Evolutionary conservation across 441 rosid genomes (phyloP).

Genomic region (Melastoma candidum): DNA sequence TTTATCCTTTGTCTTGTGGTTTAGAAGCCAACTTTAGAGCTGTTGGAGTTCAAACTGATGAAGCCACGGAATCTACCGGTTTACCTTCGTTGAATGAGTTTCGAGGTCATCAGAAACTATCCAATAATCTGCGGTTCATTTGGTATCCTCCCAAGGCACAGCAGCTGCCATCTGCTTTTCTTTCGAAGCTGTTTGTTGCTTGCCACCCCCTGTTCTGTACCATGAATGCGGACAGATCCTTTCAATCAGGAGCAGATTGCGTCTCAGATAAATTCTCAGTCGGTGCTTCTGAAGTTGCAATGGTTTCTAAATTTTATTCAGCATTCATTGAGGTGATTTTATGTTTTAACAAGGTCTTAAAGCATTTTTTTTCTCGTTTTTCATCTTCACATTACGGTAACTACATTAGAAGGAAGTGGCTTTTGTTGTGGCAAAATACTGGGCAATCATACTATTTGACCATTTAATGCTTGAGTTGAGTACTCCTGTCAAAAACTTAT

Average conservation of each 20-base stretch:
- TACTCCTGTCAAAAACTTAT: too few relatives aligned
- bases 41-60: conserved; percentile 63
- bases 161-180: conserved; percentile 35
- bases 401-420: neutral
- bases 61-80: conserved; percentile 13
- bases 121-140: conserved; percentile 43
- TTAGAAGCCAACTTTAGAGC: conserved; percentile 41
- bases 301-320: conserved; percentile 37
- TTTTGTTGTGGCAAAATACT: neutral
- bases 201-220: conserved; percentile 59
- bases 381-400: neutral
- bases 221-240: conserved; percentile 24
- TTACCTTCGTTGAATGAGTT: conserved; percentile 16
- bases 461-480: too few relatives aligned
- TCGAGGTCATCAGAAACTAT: conserved; percentile 26
- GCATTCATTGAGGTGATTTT: conserved; percentile 44
- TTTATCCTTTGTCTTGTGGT: conserved; percentile 14
- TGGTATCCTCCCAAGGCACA: conserved; percentile 46
- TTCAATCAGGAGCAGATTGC: conserved; percentile 20
- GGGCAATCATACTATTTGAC: too few relatives aligned
- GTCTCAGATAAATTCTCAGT: conserved; percentile 23
- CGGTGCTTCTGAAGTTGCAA: conserved; percentile 40
- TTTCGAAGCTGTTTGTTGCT: conserved; percentile 46
- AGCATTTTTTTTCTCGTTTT: conserved; percentile 5
- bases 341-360: neutral